A percentile compares a stretch with the other conserved stretches of the same genome.
phyloP scores from a whole-genome alignment of 2,329 filamentous ascomycete species.

The Penicillium sp. region DNA sequence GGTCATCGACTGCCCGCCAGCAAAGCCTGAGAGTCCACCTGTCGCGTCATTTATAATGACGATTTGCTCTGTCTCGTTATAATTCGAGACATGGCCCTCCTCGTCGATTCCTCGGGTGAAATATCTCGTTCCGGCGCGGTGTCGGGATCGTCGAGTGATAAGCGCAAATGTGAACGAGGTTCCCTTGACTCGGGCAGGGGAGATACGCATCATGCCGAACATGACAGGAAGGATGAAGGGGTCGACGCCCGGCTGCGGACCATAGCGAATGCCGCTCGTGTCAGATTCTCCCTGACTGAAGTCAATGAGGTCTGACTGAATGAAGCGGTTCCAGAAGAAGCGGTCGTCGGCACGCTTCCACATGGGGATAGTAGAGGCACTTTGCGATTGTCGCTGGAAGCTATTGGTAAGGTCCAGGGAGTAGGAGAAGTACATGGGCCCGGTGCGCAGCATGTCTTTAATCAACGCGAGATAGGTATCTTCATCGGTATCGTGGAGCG shows the following conservation, averaged over 20 bases:
- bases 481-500: slow-evolving; percentile 89
- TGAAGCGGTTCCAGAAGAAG: slow-evolving; percentile 97
- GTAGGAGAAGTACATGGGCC: slow-evolving; percentile 98
- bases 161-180: slow-evolving; percentile 80
- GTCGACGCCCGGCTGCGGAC: slow-evolving; percentile 72
- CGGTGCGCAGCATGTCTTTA: slow-evolving; percentile 74
- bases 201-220: slow-evolving; percentile 93
- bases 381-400: slow-evolving; percentile 87
- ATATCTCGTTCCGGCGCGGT: slow-evolving; percentile 87
- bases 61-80: slow-evolving; percentile 96
- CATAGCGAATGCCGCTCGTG: slow-evolving; percentile 45
- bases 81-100: slow-evolving; percentile 93
- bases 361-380: slow-evolving; percentile 68
- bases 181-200: slow-evolving; percentile 78
- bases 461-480: slow-evolving; percentile 84
- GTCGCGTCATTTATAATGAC: slow-evolving; percentile 81
- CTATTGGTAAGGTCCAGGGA: slow-evolving; percentile 94
- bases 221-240: slow-evolving; percentile 94
- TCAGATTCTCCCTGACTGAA: slow-evolving; percentile 64
- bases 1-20: slow-evolving; percentile 71
- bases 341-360: slow-evolving; percentile 94
- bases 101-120: slow-evolving; percentile 94
- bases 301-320: slow-evolving; percentile 87
- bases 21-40: slow-evolving; percentile 74
- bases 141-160: slow-evolving; percentile 83